Base-by-base conservation (phyloP, 805 yeast genomes). In the Sugiyamaella valdiviana region DNA sequence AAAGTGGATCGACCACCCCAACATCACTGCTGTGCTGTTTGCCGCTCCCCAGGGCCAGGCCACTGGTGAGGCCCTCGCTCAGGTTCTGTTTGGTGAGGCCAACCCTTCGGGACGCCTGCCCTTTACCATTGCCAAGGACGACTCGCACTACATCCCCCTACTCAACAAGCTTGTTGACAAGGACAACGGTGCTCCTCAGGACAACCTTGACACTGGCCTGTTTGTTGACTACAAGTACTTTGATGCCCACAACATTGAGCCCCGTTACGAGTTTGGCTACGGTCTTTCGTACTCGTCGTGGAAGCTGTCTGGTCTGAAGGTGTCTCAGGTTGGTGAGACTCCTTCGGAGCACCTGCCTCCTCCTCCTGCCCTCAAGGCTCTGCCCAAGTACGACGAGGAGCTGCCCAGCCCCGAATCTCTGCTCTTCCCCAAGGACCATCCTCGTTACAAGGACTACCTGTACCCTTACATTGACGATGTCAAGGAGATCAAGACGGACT, bases 31-130 rank as follows among this genome's bases (percentile, higher is more conserved):
- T 1, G 80, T 80, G 2, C 49, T 81, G 12, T 77, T 67, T 56
- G 64, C 80, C 1, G 73, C 80, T 3, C 83, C 83, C 3, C 68
- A 77, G 45, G 84, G 85, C n/a, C 71, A 72, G 47, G 67, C 66
- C 58, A 70, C 72, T 37, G 86, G 85, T 1, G 67, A 71, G 44
- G 82, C 83, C 1, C 62, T 80, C 21, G 77, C 82, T 1, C 80
- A 78, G 37, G 72, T 79, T 0, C 58, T 80, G 16, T 80, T 77
- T 62, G 85, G 86, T 0, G 80, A 76, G 35, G 69, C 66, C n/a
- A 75, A 75, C 51, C 85, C 85, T 6, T 76, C 82, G 35, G 86
- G 85, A 4, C 71, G 75, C 51, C 67, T 81, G 32, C 84, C 86
- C 1, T 79, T 80, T 57, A 78, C 85, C 3, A 72, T 80, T 53